Base-by-base conservation (phyloP, 352 stramenopile species). In the Phytopythium kandeliae region DNA sequence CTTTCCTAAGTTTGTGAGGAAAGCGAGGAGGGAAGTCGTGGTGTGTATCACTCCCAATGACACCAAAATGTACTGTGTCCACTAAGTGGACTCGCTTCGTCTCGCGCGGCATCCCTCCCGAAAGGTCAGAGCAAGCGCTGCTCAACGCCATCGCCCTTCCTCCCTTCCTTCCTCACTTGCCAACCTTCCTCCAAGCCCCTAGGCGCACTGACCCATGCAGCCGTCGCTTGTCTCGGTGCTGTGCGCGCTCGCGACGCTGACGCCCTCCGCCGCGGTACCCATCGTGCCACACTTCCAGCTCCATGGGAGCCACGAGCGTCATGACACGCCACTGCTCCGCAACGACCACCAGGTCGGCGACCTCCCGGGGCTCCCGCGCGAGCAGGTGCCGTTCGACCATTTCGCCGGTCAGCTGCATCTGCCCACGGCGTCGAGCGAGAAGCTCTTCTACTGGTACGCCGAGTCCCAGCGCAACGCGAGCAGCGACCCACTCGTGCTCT, bases 401-500 rank as follows among this genome's bases (percentile, higher is more conserved):
- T 89, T 68, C 40, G 73, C 73, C 22, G 78, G 78, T 6, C 78
- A 86, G 22, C 33, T 89, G 11, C 69, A 82, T 25, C 47, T 89
- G 7, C 52, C 62, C 16, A 67, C 79, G 11, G 57, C 78, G 11
- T 63, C 76, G 57, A 42, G 62, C 35, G 47, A 69, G 48, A 50
- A 16, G 45, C 54, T 86, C 25, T 86, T 89, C 57, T 91, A 91
- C 58, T 89, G 77, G 77, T 81, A 81, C 48, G 48, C 77, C 10
- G 61, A 92, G 60, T 79, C 67, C 34, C 63, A 78, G 22, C 43
- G 62, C 19, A 63, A 73, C 24, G 60, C 78, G 15, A 62, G 64
- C 11, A 73, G 41, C 9, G 81, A 85, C 45, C 89, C 89, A 26
- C 56, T 97, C 43, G 74, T 97, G 42, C 66, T 97, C 11, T 97